phyloP scores from a whole-genome alignment of 805 yeast species.

The Isabelozyma pseudorhagii region DNA sequence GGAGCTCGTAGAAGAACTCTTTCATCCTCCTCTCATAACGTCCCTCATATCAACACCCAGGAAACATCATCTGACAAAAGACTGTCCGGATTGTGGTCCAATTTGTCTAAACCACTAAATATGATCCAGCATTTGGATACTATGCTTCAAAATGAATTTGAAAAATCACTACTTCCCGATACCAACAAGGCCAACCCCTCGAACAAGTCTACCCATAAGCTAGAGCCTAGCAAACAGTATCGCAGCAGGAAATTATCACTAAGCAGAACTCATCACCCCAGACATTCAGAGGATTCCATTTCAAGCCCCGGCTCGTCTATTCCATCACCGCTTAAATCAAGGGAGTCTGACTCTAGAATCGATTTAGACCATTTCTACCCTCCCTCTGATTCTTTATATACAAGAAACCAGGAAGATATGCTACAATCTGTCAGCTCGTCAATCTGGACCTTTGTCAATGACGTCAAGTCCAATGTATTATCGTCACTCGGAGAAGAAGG shows the following conservation, averaged over 20 bases:
- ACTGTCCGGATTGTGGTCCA: constrained; percentile 27
- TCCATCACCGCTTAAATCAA: constrained; percentile 23
- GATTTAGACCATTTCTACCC: constrained; percentile 7
- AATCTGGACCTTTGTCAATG: constrained; percentile 43
- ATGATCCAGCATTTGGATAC: constrained; percentile 67
- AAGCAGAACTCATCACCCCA: constrained; percentile 4
- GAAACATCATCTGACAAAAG: not conserved
- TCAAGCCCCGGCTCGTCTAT: constrained; percentile 16
- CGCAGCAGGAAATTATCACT: not conserved
- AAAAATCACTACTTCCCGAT: constrained; percentile 33
- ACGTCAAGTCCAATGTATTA: constrained; percentile 33
- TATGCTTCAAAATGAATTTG: constrained; percentile 63
- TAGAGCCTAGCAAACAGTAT: constrained; percentile 1
- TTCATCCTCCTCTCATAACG: constrained; percentile 5
- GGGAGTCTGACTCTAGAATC: constrained; percentile 8
- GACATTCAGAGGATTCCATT: constrained; percentile 24
- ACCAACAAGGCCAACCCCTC: not conserved
- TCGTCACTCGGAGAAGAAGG: constrained; percentile 20
- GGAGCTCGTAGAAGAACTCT: constrained; percentile 14
- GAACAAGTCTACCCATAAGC: not conserved
- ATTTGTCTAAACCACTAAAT: constrained; percentile 51
- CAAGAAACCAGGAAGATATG: constrained; percentile 27
- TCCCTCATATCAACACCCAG: not conserved
- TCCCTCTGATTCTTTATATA: not conserved
- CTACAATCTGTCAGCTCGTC: constrained; percentile 39